phyloP scores from a whole-genome alignment of 768 basidiomycete genomes.

The Kondoa malvinella region DNA sequence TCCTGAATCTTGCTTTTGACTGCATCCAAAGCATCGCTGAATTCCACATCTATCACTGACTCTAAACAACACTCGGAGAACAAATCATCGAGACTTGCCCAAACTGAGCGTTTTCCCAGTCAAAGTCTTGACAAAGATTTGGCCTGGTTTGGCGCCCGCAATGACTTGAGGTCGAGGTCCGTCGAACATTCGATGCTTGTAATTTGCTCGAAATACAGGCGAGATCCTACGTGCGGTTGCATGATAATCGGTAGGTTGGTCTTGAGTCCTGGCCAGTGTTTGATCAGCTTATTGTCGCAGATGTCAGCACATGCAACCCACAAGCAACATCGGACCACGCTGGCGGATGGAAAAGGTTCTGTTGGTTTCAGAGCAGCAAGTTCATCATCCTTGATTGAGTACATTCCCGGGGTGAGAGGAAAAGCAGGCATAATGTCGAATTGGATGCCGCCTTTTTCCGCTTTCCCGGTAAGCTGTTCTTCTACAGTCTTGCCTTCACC shows the following conservation, averaged over 20 bases:
- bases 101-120: background rate
- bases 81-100: no score
- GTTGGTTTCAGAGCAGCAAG: background rate
- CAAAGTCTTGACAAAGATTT: background rate
- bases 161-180: background rate
- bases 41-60: conserved; percentile 89
- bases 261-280: background rate
- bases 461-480: background rate
- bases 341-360: background rate
- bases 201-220: background rate
- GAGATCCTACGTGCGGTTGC: no score
- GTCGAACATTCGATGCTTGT: background rate
- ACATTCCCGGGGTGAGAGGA: background rate
- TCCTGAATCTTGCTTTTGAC: conserved; percentile 90
- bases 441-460: background rate
- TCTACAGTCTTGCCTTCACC: background rate
- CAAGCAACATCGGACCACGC: no score
- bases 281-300: no score
- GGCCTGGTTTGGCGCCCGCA: background rate
- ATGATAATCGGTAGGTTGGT: no score
- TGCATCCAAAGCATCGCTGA: conserved; percentile 81
- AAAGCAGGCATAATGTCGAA: background rate
- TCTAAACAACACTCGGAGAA: no score
- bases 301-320: no score
- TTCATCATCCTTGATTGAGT: background rate